Percentiles rank a stretch among this genome's conserved stretches.
phyloP scores from a whole-genome alignment of 2,329 filamentous ascomycete species.

The Colletotrichum sp. region DNA sequence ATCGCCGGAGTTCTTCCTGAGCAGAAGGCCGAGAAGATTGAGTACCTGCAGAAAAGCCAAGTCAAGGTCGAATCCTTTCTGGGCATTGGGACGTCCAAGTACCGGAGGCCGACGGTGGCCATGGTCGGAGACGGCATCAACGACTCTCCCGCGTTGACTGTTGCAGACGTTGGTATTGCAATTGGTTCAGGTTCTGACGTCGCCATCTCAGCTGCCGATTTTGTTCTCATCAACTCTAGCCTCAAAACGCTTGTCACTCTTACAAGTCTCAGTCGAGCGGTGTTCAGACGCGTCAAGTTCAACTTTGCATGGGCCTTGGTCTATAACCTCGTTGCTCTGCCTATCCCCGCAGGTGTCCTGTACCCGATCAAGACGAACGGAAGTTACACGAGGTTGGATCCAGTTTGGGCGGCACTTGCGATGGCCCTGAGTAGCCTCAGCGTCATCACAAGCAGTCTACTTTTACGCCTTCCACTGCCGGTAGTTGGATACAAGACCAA shows the following conservation, averaged over 20 bases:
- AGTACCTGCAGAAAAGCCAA: constrained; percentile 58
- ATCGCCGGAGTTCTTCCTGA: constrained; percentile 87
- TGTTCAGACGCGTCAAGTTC: constrained; percentile 79
- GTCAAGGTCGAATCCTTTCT: not conserved
- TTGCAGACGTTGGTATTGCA: constrained; percentile 85
- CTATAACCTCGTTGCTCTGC: constrained; percentile 80
- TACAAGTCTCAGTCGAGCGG: constrained; percentile 70
- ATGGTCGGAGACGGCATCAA: constrained; percentile 94
- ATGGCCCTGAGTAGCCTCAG: constrained; percentile 94
- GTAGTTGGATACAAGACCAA: not conserved
- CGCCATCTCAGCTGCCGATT: constrained; percentile 79
- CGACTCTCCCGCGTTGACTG: constrained; percentile 80
- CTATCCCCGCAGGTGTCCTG: constrained; percentile 80
- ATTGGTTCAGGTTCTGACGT: constrained; percentile 85
- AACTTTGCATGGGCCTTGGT: constrained; percentile 87
- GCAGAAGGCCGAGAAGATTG: constrained; percentile 77
- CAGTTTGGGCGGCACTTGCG: constrained; percentile 86
- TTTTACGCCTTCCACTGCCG: constrained; percentile 55
- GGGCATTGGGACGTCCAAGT: constrained; percentile 26
- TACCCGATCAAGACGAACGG: constrained; percentile 58
- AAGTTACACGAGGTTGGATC: constrained; percentile 69
- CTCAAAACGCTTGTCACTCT: constrained; percentile 76
- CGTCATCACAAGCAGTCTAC: constrained; percentile 82
- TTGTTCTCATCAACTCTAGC: constrained; percentile 78
- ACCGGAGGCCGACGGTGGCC: constrained; percentile 62